These are phyloP conservation scores for Dactylorhiza incarnata DNA, from an alignment of 106 monocot genomes.

Conservation along the genomic window DNA sequence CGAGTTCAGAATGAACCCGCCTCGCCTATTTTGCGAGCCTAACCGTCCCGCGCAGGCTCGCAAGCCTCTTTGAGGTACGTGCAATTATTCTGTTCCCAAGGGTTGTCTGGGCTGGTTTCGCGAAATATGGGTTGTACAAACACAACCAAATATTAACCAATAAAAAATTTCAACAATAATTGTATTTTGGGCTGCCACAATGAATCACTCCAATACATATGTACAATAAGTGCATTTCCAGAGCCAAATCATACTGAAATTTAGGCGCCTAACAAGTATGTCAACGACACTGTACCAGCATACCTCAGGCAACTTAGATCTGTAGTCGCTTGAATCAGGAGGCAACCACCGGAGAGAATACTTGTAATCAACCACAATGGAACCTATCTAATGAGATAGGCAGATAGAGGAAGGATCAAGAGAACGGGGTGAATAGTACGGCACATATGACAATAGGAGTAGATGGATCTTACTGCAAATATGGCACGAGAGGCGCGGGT, in stretches of 20 bases:
- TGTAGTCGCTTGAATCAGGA: conserved; percentile 35
- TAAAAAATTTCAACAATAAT: not conserved
- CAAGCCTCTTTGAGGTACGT: too few relatives aligned
- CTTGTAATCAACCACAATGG: conserved; percentile 67
- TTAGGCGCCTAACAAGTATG: not conserved
- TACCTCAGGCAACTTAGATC: conserved; percentile 60
- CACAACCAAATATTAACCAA: too few relatives aligned
- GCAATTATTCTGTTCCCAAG: too few relatives aligned
- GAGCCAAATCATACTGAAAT: not conserved
- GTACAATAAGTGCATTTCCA: not conserved
- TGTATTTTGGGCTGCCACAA: not conserved
- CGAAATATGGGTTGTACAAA: too few relatives aligned
- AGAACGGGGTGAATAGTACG: not conserved
- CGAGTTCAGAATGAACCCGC: too few relatives aligned
- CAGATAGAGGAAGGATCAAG: not conserved
- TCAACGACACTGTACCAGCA: not conserved
- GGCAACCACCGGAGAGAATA: conserved; percentile 49
- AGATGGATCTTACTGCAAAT: conserved; percentile 36
- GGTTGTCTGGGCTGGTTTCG: too few relatives aligned
- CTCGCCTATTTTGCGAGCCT: too few relatives aligned
- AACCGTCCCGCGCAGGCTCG: too few relatives aligned
- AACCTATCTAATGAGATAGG: conserved; percentile 43
- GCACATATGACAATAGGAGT: not conserved
- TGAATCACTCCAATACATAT: not conserved
- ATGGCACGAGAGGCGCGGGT: conserved; percentile 70